These are phyloP conservation scores for Nannochloris sp. DNA, from an alignment of 139 green algal species.

Conservation along the genomic window DNA sequence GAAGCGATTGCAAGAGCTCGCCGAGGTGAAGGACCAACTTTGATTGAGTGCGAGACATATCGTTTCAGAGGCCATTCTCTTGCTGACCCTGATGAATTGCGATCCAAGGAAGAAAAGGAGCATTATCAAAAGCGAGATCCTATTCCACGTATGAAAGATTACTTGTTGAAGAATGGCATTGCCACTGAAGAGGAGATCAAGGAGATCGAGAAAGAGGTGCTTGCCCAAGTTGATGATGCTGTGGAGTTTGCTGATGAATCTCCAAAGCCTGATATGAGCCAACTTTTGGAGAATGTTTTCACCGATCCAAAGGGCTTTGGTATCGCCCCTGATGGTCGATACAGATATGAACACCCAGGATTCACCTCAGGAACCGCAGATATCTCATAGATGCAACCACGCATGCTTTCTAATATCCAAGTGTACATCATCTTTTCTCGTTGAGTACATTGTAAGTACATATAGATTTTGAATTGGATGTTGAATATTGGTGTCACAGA, in stretches of 20 bases:
- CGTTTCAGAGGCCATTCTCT: conserved; percentile 96
- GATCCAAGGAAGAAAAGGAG: conserved; percentile 85
- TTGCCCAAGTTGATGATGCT: conserved; percentile 73
- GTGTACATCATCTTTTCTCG: too few relatives aligned
- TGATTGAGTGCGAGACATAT: conserved; percentile 98
- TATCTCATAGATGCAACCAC: conserved; percentile 45
- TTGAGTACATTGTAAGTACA: too few relatives aligned
- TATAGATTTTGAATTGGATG: too few relatives aligned
- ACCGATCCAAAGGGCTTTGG: conserved; percentile 88
- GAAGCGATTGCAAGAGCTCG: conserved; percentile 84
- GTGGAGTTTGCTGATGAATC: conserved; percentile 89
- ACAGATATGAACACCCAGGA: conserved; percentile 69
- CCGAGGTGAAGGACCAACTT: conserved; percentile 84
- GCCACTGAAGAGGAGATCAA: conserved; percentile 65
- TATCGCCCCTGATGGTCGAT: conserved; percentile 59
- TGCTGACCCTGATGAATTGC: conserved; percentile 95
- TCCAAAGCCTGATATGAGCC: conserved; percentile 80
- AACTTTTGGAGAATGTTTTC: conserved; percentile 98
- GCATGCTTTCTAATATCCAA: not conserved
- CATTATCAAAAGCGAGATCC: conserved; percentile 70
- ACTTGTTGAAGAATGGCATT: conserved; percentile 65
- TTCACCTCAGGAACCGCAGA: conserved; percentile 71
- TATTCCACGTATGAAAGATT: conserved; percentile 71
- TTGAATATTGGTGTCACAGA: too few relatives aligned
- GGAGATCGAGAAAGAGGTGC: conserved; percentile 56